Conservation (phyloP, 495 filamentous ascomycete genomes). For the Penicillium argentinense region DNA sequence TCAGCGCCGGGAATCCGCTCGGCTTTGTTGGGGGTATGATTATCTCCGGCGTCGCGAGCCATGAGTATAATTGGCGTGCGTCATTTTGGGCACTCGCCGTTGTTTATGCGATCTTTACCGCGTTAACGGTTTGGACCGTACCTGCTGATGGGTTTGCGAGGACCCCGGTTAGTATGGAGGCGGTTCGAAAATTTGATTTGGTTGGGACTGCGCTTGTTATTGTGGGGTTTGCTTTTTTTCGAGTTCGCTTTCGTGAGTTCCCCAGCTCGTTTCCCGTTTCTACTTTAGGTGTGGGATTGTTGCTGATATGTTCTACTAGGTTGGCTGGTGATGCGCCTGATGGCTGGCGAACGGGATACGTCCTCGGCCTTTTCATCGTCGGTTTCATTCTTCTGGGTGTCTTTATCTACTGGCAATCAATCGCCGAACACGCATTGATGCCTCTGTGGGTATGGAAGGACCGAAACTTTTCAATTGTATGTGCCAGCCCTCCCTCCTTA, state of each 20-base stretch:
- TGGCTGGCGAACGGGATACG: slow-evolving; percentile 68
- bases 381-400: slow-evolving; percentile 55
- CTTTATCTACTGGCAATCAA: slow-evolving; percentile 65
- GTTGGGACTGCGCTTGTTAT: slow-evolving; percentile 64
- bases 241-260: slow-evolving; percentile 59
- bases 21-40: slow-evolving; percentile 69
- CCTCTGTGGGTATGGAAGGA: slow-evolving; percentile 41
- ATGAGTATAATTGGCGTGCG: slow-evolving; percentile 67
- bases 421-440: slow-evolving; percentile 32
- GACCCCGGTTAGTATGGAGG: slow-evolving; percentile 44
- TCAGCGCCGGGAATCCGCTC: slow-evolving; percentile 66
- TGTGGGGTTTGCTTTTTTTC: slow-evolving; percentile 64
- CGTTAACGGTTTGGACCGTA: slow-evolving; percentile 63
- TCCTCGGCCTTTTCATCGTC: slow-evolving; percentile 61
- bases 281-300: background rate
- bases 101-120: slow-evolving; percentile 57
- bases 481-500: too few relatives aligned
- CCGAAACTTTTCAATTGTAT: slow-evolving; percentile 37
- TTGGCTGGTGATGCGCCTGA: slow-evolving; percentile 52
- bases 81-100: slow-evolving; percentile 65
- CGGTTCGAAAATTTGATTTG: slow-evolving; percentile 61
- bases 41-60: slow-evolving; percentile 63
- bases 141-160: slow-evolving; percentile 54
- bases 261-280: background rate
- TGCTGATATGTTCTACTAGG: slow-evolving; percentile 21